A percentile compares a stretch with the other conserved stretches of the same genome.
phyloP scores from a whole-genome alignment of 1,284 basidiomycete species.

The Somion occarium region DNA sequence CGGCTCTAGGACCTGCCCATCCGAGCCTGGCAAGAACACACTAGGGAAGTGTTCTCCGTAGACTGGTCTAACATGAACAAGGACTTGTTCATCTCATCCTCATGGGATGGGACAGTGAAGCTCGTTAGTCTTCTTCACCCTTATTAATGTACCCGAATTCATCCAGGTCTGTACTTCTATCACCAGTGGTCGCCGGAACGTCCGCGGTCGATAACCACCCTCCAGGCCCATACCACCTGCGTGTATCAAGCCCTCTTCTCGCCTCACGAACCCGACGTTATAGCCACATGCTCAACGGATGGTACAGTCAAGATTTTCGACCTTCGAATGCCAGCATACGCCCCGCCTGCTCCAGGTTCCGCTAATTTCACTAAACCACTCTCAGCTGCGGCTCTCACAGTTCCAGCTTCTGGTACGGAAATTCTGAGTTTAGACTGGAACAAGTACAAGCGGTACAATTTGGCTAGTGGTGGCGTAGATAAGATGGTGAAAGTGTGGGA shows the following conservation, averaged over 20 bases:
- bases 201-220: conserved; percentile 71
- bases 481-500: conserved; percentile 82
- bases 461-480: conserved; percentile 83
- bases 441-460: conserved; percentile 77
- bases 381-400: conserved; percentile 59
- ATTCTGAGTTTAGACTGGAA: conserved; percentile 88
- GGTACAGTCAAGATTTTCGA: conserved; percentile 82
- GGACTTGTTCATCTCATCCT: conserved; percentile 82
- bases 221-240: conserved; percentile 80
- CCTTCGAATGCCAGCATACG: conserved; percentile 52
- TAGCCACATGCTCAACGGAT: conserved; percentile 85
- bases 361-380: conserved; percentile 61
- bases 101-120: conserved; percentile 92
- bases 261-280: conserved; percentile 78
- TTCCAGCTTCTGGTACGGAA: conserved; percentile 69
- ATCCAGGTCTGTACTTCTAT: not conserved
- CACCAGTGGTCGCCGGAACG: conserved; percentile 83
- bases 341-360: conserved; percentile 20
- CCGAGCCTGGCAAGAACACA: conserved; percentile 91
- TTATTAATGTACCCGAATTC: not conserved
- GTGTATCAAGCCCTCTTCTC: conserved; percentile 91
- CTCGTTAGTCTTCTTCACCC: conserved; percentile 44
- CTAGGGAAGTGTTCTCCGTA: conserved; percentile 88
- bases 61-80: conserved; percentile 98
- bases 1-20: conserved; percentile 77